A percentile compares a stretch with the other conserved stretches of the same genome.
These are phyloP conservation scores for Quercus cerris DNA, from an alignment of 306 rosid genomes.

Conservation along the genomic window DNA sequence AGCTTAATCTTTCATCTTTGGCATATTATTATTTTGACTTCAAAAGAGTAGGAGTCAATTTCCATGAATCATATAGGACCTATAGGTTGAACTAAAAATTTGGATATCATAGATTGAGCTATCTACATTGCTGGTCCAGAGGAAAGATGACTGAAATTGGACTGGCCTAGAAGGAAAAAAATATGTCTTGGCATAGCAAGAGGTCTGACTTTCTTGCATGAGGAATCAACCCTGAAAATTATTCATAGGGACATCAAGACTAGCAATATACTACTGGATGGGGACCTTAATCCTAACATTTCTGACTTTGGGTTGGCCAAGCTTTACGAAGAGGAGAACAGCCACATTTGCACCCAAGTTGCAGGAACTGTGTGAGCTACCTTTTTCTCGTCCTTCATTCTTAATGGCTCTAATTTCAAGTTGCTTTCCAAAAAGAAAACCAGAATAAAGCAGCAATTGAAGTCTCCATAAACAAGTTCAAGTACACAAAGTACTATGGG, in stretches of 20 bases:
- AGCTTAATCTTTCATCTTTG: not conserved
- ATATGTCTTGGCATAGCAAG: slow-evolving; percentile 75
- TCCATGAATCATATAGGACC: not conserved
- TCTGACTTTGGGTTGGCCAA: slow-evolving; percentile 84
- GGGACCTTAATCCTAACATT: slow-evolving; percentile 62
- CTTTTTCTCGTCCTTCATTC: not conserved
- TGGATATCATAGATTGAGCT: not conserved
- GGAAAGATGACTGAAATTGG: not conserved
- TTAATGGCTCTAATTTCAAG: not conserved
- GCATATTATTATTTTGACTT: not conserved
- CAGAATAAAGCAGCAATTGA: not conserved
- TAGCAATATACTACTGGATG: slow-evolving; percentile 68
- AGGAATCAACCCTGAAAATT: slow-evolving; percentile 65
- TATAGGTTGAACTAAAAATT: not conserved
- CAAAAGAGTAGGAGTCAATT: not conserved
- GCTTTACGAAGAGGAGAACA: slow-evolving; percentile 66
- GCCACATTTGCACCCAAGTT: slow-evolving; percentile 68
- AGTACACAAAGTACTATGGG: not conserved
- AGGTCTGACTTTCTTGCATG: slow-evolving; percentile 76
- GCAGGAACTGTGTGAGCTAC: slow-evolving; percentile 42
- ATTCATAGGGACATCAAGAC: slow-evolving; percentile 86
- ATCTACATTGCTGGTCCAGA: no score
- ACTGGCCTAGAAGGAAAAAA: slow-evolving; percentile 60
- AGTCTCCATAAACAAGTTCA: not conserved
- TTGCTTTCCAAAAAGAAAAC: not conserved